A percentile compares a stretch with the other conserved stretches of the same genome.
Conservation (phyloP, 2,329 filamentous ascomycete species). For the Calonectria pseudoturangicola region DNA sequence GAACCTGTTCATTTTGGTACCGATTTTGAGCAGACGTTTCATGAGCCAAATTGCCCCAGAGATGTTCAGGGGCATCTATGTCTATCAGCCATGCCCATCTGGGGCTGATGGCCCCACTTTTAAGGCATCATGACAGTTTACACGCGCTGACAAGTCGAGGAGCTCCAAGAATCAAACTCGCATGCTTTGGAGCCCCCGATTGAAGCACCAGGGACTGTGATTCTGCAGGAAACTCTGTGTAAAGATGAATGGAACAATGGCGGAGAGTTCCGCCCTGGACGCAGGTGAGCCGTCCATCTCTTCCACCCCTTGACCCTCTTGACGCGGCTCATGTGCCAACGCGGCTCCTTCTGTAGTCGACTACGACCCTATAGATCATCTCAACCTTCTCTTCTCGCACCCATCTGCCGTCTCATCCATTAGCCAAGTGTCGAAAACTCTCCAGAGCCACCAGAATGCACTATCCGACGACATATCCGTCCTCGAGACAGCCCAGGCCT, state of each 20-base stretch:
- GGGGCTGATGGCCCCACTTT: slow-evolving; percentile 48
- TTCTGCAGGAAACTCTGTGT: slow-evolving; percentile 1
- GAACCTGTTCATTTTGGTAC: neutral
- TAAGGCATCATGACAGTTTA: slow-evolving; percentile 54
- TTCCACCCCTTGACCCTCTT: slow-evolving; percentile 33
- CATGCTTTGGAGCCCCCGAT: slow-evolving; percentile 18
- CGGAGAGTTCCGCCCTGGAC: slow-evolving; percentile 64
- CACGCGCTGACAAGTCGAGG: slow-evolving; percentile 51
- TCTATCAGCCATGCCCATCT: slow-evolving; percentile 45
- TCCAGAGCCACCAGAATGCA: slow-evolving; percentile 86
- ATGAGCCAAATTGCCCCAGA: neutral
- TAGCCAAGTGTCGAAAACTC: slow-evolving; percentile 81
- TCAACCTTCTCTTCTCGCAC: slow-evolving; percentile 95
- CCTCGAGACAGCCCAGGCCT: slow-evolving; percentile 86
- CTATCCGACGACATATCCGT: slow-evolving; percentile 85
- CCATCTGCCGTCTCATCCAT: slow-evolving; percentile 89
- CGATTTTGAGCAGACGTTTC: neutral
- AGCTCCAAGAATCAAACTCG: slow-evolving; percentile 25
- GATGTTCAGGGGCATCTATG: slow-evolving; percentile 37
- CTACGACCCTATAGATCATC: slow-evolving; percentile 94
- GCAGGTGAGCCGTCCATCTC: slow-evolving; percentile 60
- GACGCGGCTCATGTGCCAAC: slow-evolving; percentile 48
- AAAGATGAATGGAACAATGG: slow-evolving; percentile 64
- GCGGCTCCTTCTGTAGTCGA: slow-evolving; percentile 69
- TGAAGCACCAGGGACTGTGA: slow-evolving; percentile 29